These are phyloP conservation scores for Xylariaceae sp. DNA, from an alignment of 2,329 filamentous ascomycete species.

Conservation along the genomic window DNA sequence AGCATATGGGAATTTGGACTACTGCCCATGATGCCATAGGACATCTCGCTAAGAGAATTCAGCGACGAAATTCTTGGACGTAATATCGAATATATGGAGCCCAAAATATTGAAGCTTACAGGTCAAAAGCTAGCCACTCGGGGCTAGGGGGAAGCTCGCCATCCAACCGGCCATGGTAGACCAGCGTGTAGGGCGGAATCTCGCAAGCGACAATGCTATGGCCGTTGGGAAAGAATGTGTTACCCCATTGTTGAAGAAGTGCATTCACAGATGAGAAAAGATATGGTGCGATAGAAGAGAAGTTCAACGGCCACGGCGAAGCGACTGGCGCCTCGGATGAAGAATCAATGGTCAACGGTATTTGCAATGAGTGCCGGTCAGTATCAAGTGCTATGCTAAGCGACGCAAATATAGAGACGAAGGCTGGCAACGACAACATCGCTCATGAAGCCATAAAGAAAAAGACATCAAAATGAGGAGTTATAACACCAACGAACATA, in stretches of 20 bases:
- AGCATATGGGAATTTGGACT: conserved; percentile 48
- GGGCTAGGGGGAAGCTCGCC: conserved; percentile 46
- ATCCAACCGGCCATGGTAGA: conserved; percentile 53
- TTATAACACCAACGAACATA: too few species aligned
- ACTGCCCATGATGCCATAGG: conserved; percentile 55
- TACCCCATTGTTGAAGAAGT: conserved; percentile 53
- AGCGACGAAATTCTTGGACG: too few species aligned
- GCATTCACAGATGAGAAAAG: conserved; percentile 51
- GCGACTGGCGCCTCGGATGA: too few species aligned
- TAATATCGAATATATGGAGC: too few species aligned
- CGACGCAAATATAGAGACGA: too few species aligned
- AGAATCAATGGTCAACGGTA: too few species aligned
- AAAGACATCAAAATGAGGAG: too few species aligned
- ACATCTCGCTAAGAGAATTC: conserved; percentile 44
- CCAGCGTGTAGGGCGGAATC: conserved; percentile 48
- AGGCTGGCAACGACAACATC: too few species aligned
- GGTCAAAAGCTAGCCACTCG: conserved; percentile 56
- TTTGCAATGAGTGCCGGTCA: too few species aligned
- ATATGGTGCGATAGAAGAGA: conserved; percentile 50
- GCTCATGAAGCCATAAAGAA: too few species aligned
- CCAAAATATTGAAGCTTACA: conserved; percentile 30
- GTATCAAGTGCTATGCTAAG: too few species aligned
- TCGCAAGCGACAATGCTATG: conserved; percentile 50
- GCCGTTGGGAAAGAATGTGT: conserved; percentile 55
- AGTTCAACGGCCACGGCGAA: conserved; percentile 44